Evolutionary conservation across 176 grass and related monocot species (phyloP).

Genomic region (Paspalum vaginatum): DNA sequence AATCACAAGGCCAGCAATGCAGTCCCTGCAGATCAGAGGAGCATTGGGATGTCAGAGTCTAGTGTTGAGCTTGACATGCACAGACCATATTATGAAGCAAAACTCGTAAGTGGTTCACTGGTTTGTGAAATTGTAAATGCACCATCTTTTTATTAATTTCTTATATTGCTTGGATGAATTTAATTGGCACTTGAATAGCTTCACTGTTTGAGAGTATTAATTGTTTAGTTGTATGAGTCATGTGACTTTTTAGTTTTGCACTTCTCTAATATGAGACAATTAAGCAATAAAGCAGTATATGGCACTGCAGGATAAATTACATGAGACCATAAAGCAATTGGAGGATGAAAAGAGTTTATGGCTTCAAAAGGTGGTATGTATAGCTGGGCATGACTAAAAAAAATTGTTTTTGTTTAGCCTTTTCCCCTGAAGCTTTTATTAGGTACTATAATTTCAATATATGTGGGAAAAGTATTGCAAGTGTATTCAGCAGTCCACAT

Average conservation of each 20-base stretch:
- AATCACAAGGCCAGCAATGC: slow-evolving; percentile 47
- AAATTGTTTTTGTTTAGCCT: neutral
- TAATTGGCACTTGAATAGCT: neutral
- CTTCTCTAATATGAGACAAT: slow-evolving; percentile 31
- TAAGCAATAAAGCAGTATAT: slow-evolving; percentile 49
- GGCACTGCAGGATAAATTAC: slow-evolving; percentile 59
- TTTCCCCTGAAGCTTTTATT: slow-evolving; percentile 23
- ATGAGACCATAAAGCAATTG: slow-evolving; percentile 56
- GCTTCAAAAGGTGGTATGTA: slow-evolving; percentile 62
- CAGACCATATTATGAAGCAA: slow-evolving; percentile 47
- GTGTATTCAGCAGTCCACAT: neutral
- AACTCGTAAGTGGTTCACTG: slow-evolving; percentile 65
- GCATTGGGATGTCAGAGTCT: slow-evolving; percentile 60
- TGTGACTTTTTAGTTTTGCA: slow-evolving; percentile 1
- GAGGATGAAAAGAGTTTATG: slow-evolving; percentile 69
- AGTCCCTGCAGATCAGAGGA: slow-evolving; percentile 48
- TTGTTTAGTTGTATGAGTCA: neutral
- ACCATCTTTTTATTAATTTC: neutral
- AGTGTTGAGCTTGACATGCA: slow-evolving; percentile 60
- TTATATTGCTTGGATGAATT: slow-evolving; percentile 1
- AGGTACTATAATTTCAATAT: neutral
- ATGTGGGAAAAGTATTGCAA: neutral
- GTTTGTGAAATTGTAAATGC: neutral
- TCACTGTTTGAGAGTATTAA: neutral
- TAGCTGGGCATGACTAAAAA: neutral